These are phyloP conservation scores for Termitomyces sp. DNA, from an alignment of 768 basidiomycete genomes.

Conservation along the genomic window DNA sequence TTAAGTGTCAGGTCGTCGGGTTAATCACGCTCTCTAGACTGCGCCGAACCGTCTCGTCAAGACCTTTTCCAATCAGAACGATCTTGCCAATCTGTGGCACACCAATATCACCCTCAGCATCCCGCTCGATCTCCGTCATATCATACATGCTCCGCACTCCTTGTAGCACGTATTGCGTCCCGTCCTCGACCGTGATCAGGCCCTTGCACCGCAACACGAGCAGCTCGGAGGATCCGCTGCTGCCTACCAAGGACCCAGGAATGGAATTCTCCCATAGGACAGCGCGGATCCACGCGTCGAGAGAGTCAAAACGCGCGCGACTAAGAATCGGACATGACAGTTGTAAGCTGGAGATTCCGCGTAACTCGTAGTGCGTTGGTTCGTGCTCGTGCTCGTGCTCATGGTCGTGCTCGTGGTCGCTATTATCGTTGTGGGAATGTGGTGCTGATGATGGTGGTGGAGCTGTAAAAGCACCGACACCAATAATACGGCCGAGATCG, in stretches of 20 bases:
- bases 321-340: conserved; percentile 55
- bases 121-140: conserved; percentile 44
- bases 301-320: conserved; percentile 33
- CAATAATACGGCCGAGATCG: conserved; percentile 72
- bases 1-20: conserved; percentile 2
- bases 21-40: conserved; percentile 39
- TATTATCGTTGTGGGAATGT: conserved; percentile 22
- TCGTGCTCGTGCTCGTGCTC: neutral
- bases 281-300: conserved; percentile 78
- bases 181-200: conserved; percentile 49
- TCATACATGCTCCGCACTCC: conserved; percentile 93
- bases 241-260: conserved; percentile 22
- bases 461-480: conserved; percentile 70
- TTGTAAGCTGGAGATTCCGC: conserved; percentile 81
- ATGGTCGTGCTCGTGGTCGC: conserved; percentile 7
- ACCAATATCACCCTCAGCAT: conserved; percentile 34
- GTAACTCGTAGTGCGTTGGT: conserved; percentile 59
- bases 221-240: conserved; percentile 23
- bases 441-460: conserved; percentile 28
- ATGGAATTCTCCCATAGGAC: conserved; percentile 77
- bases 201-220: conserved; percentile 88
- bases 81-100: conserved; percentile 69
- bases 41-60: conserved; percentile 47
- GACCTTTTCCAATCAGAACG: conserved; percentile 82
- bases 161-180: conserved; percentile 72